These are phyloP conservation scores for Xylaria sp. DNA, from an alignment of 2,329 filamentous ascomycete species.

Conservation along the genomic window DNA sequence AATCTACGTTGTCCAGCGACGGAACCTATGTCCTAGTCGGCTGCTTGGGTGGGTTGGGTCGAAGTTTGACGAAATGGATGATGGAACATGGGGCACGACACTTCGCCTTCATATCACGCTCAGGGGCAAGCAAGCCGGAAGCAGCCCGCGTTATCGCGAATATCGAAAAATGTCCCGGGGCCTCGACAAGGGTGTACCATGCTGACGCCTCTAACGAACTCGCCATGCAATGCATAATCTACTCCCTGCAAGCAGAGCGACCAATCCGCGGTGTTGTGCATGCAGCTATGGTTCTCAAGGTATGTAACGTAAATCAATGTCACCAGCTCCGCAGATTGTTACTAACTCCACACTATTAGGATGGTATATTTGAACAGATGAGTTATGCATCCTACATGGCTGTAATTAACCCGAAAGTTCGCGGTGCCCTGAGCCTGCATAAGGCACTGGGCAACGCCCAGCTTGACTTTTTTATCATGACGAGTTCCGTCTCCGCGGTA, in stretches of 20 bases:
- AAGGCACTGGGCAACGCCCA: slow-evolving; percentile 26
- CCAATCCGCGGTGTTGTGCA: slow-evolving; percentile 45
- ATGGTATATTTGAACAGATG: slow-evolving; percentile 40
- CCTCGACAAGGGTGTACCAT: slow-evolving; percentile 27
- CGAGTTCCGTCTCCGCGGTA: slow-evolving; percentile 42
- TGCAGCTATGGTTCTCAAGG: slow-evolving; percentile 44
- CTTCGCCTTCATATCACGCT: slow-evolving; percentile 51
- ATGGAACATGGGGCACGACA: slow-evolving; percentile 47
- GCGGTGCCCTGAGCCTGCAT: slow-evolving; percentile 39
- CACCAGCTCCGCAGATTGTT: not conserved
- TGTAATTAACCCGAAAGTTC: slow-evolving; percentile 35
- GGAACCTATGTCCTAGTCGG: slow-evolving; percentile 51
- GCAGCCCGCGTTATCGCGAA: slow-evolving; percentile 40
- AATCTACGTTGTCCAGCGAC: slow-evolving; percentile 27
- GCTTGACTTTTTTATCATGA: slow-evolving; percentile 45
- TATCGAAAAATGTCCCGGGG: slow-evolving; percentile 21
- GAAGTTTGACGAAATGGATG: slow-evolving; percentile 52
- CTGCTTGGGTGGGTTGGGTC: slow-evolving; percentile 52
- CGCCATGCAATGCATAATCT: slow-evolving; percentile 27
- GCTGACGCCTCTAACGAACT: slow-evolving; percentile 28
- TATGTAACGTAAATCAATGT: slow-evolving; percentile 3
- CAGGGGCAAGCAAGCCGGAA: slow-evolving; percentile 42
- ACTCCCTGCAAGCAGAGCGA: slow-evolving; percentile 28
- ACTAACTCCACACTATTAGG: slow-evolving; percentile 24
- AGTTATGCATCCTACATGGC: slow-evolving; percentile 21